A percentile compares a stretch with the other conserved stretches of the same genome.
These are phyloP conservation scores for Fusarium sp. DNA, from an alignment of 2,329 filamentous ascomycete genomes.

Conservation along the genomic window DNA sequence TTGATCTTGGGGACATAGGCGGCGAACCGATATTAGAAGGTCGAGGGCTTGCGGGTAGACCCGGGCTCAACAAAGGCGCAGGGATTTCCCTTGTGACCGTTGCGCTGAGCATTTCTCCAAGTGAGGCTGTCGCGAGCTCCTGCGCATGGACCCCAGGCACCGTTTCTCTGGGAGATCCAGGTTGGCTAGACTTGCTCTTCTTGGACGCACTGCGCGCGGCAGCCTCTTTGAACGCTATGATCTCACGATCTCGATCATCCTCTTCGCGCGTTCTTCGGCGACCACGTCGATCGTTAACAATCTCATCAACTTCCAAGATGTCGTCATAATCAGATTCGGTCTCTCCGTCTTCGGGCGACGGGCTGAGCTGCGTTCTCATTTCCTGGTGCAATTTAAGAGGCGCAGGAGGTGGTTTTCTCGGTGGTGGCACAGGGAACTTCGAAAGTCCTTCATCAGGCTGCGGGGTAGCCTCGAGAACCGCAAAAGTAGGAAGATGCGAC, in stretches of 20 bases:
- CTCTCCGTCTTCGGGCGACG: constrained; percentile 67
- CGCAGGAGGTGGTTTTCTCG: constrained; percentile 86
- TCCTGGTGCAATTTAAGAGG: constrained; percentile 75
- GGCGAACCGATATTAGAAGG: constrained; percentile 73
- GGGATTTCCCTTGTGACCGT: constrained; percentile 53
- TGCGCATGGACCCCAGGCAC: constrained; percentile 52
- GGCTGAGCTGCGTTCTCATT: constrained; percentile 38
- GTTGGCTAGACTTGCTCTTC: constrained; percentile 69
- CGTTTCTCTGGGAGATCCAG: constrained; percentile 48
- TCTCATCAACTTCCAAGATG: constrained; percentile 76
- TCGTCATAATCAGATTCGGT: constrained; percentile 89
- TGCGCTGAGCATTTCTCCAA: constrained; percentile 65
- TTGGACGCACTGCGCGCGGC: constrained; percentile 80
- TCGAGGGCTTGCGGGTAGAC: constrained; percentile 71
- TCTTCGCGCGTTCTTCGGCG: constrained; percentile 88
- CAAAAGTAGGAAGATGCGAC: constrained; percentile 55
- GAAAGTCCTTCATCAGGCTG: constrained; percentile 60
- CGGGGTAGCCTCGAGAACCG: constrained; percentile 60
- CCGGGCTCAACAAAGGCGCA: constrained; percentile 68
- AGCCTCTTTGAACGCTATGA: constrained; percentile 74
- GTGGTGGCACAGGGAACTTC: constrained; percentile 71
- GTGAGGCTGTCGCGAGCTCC: constrained; percentile 61
- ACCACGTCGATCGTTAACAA: constrained; percentile 74
- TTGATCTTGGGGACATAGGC: constrained; percentile 74
- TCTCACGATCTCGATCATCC: constrained; percentile 83